A percentile compares a stretch with the other conserved stretches of the same genome.
phyloP scores from a whole-genome alignment of 129 eudicot species.

The Helichrysum umbraculigerum region DNA sequence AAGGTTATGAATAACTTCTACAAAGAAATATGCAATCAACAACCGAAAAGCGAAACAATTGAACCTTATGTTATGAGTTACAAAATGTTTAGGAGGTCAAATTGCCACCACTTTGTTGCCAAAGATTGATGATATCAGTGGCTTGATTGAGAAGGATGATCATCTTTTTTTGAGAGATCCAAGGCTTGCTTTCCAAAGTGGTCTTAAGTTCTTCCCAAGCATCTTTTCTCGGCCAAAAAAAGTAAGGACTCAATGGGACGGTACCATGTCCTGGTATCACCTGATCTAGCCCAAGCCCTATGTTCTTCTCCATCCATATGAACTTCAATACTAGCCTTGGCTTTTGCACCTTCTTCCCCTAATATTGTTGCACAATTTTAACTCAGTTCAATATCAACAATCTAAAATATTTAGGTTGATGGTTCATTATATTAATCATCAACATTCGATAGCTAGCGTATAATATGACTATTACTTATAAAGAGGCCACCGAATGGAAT shows the following conservation, averaged over 20 bases:
- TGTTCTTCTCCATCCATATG: slow-evolving; percentile 99
- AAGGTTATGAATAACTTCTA: not conserved
- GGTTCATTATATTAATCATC: not conserved
- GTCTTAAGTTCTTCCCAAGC: slow-evolving; percentile 99
- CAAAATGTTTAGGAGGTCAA: slow-evolving; percentile 44
- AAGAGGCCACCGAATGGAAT: not conserved
- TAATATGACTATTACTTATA: not conserved
- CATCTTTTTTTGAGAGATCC: slow-evolving; percentile 97
- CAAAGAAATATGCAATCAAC: not conserved
- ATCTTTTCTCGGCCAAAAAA: slow-evolving; percentile 99
- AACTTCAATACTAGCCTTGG: slow-evolving; percentile 90
- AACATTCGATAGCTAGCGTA: not conserved
- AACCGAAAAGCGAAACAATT: slow-evolving; percentile 16
- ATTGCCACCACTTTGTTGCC: slow-evolving; percentile 99
- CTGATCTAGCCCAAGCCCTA: slow-evolving; percentile 88
- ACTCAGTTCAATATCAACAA: not conserved
- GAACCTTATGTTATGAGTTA: slow-evolving; percentile 6
- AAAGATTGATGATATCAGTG: slow-evolving; percentile 90
- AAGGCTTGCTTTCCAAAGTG: slow-evolving; percentile 88
- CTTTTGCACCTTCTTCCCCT: slow-evolving; percentile 44
- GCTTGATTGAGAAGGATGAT: slow-evolving; percentile 96
- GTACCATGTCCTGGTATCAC: slow-evolving; percentile 83
- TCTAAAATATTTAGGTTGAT: not conserved
- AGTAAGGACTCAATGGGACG: slow-evolving; percentile 91
- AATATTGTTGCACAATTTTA: slow-evolving; percentile 1